Conservation (phyloP, 257 asterid species). For the Ophiorrhiza pumila region DNA sequence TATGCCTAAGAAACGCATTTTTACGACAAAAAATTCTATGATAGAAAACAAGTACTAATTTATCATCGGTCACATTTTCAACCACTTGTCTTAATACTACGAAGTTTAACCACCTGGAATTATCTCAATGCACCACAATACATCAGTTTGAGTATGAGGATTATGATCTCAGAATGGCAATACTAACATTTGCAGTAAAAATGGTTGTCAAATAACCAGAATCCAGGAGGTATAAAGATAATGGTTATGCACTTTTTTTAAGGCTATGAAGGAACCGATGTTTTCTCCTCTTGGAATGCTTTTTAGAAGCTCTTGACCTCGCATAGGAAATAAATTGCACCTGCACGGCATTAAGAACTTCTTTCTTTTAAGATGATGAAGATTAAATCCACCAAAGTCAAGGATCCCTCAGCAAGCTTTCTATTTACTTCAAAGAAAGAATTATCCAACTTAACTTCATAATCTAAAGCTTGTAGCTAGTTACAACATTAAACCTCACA, state of each 20-base stretch:
- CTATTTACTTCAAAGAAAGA: background rate
- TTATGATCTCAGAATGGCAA: slow-evolving; percentile 1
- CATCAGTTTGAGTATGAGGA: background rate
- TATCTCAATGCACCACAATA: background rate
- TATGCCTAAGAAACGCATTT: background rate
- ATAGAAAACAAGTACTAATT: background rate
- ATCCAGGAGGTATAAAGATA: background rate
- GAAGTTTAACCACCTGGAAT: background rate
- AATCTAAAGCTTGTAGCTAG: background rate
- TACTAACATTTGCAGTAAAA: background rate
- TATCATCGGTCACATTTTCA: background rate
- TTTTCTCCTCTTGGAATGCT: slow-evolving; percentile 66
- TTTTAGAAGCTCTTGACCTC: slow-evolving; percentile 51
- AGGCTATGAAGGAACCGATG: slow-evolving; percentile 75
- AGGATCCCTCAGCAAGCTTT: background rate
- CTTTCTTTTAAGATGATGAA: background rate
- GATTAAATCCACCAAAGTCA: background rate
- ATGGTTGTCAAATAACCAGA: background rate
- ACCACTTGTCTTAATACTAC: background rate
- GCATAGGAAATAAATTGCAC: slow-evolving; percentile 72
- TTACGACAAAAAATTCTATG: background rate
- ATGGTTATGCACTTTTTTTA: slow-evolving; percentile 30
- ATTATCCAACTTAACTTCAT: background rate
- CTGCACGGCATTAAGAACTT: slow-evolving; percentile 24
- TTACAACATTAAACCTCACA: background rate